Evolutionary conservation across 768 basidiomycete species (phyloP), one percentile per base, ranked within the genome.

Genomic region (Serendipita sp.): DNA sequence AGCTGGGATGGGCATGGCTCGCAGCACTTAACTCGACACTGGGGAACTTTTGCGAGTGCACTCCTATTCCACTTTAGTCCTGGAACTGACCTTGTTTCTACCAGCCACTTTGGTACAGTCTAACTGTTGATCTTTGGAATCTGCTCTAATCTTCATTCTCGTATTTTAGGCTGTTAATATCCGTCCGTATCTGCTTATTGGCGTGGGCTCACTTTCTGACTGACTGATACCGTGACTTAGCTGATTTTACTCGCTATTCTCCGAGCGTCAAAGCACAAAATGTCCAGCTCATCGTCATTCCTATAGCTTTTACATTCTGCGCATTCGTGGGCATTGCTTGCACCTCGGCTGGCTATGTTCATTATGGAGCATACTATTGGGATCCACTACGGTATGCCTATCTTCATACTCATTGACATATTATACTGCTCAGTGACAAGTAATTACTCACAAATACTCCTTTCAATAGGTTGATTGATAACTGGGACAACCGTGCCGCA

Each of bases 211-310:
- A 24, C 24, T 24, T 1, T 24, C 24, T 13, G 45, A 46, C 24
- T 24, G 24, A 24, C 56, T 60, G 35, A 60, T n/a, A 30, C 4
- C 35, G 4, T n/a, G 8, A 8, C 37, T 8, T 34, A 60, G 56
- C 90, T 1, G 92, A 94, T 73, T 91, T 94, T 70, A 90, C 90
- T 79, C 81, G 90, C 70, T 92, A 92, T 73, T 86, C 89, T 68
- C 69, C 65, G 35, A 63, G 37, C 2, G 53, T 68, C 13, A 68
- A 79, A 74, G 80, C 86, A 1, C 86, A 89, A 80, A 86, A 82
- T 68, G 76, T 88, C 51, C 90, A 92, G 69, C 71, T 88, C 28
- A 67, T 84, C 64, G 82, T 91, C 68, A 89, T 93, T 65, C 89
- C 90, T 2, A 71, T 84, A 24, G 80, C 82, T 15, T 92, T 93